Percentiles rank a stretch among this genome's conserved stretches.
Evolutionary conservation across 441 rosid genomes (phyloP).

Genomic region (Theobroma grandiflorum): DNA sequence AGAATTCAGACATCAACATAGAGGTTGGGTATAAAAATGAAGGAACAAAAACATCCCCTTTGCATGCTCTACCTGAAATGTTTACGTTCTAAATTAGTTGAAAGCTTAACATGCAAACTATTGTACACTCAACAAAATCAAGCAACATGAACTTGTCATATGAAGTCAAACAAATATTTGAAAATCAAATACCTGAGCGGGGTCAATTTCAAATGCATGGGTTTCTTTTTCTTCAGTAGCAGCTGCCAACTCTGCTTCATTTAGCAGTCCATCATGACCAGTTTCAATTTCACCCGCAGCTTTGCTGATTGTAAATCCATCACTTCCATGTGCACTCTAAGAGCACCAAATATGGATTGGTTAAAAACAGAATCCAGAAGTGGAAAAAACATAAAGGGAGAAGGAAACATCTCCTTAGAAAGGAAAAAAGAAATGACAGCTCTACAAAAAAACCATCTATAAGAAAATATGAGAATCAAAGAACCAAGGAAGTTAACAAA

Average conservation of each 20-base stretch:
- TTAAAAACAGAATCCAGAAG: neutral
- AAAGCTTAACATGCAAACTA: neutral
- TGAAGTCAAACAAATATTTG: neutral
- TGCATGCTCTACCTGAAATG: neutral
- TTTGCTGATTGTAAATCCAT: conserved; percentile 77
- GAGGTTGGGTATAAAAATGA: neutral
- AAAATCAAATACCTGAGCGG: conserved; percentile 58
- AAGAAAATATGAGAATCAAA: neutral
- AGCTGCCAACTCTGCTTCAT: conserved; percentile 89
- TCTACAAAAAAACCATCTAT: neutral
- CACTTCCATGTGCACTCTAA: conserved; percentile 57
- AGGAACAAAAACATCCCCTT: neutral
- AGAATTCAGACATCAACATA: neutral
- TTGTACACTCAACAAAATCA: neutral
- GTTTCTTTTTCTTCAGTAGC: conserved; percentile 94
- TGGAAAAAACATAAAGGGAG: neutral
- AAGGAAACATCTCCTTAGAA: conserved; percentile 3
- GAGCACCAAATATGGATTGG: conserved; percentile 14
- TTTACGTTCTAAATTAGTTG: conserved; percentile 11
- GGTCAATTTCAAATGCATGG: conserved; percentile 87
- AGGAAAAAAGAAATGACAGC: neutral
- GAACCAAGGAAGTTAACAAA: conserved; percentile 4
- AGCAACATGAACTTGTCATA: neutral
- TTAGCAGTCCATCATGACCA: conserved; percentile 74
- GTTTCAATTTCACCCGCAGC: conserved; percentile 74